Evolutionary conservation across 352 stramenopile genomes (phyloP).

Genomic region (Pythium periplocum): DNA sequence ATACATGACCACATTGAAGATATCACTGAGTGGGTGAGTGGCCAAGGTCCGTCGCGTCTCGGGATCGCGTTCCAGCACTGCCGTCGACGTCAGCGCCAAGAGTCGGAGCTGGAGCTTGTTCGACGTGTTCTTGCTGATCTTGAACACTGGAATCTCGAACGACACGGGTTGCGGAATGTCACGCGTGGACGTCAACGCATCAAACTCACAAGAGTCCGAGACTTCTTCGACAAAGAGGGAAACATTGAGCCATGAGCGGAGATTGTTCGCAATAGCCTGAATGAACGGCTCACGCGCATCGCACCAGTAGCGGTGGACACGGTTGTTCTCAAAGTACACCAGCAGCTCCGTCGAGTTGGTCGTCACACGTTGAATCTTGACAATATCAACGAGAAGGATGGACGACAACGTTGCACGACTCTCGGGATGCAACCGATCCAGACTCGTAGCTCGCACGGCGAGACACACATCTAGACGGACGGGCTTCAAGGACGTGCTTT

Average conservation of each 20-base stretch:
- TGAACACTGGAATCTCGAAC: conserved; percentile 82
- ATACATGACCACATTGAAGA: conserved; percentile 87
- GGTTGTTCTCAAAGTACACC: conserved; percentile 83
- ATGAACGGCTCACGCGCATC: conserved; percentile 85
- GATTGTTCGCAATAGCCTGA: conserved; percentile 80
- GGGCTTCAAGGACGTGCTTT: conserved; percentile 52
- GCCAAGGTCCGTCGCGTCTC: conserved; percentile 63
- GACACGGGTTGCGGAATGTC: conserved; percentile 77
- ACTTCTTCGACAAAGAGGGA: conserved; percentile 82
- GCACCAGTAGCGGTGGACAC: conserved; percentile 85
- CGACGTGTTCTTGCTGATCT: conserved; percentile 78
- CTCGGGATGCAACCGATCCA: conserved; percentile 68
- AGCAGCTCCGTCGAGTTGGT: conserved; percentile 82
- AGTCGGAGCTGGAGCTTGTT: conserved; percentile 70
- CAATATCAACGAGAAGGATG: conserved; percentile 82
- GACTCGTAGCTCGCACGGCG: conserved; percentile 67
- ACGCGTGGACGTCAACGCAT: conserved; percentile 65
- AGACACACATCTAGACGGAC: conserved; percentile 73
- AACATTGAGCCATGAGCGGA: conserved; percentile 80
- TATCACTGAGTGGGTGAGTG: conserved; percentile 63
- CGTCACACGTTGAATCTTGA: conserved; percentile 85
- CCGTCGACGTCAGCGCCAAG: conserved; percentile 60
- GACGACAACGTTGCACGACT: conserved; percentile 69
- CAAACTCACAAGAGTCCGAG: conserved; percentile 79
- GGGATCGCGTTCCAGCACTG: conserved; percentile 71